Evolutionary conservation across 2,329 filamentous ascomycete genomes (phyloP).

Genomic region (Colletotrichum sublineola): DNA sequence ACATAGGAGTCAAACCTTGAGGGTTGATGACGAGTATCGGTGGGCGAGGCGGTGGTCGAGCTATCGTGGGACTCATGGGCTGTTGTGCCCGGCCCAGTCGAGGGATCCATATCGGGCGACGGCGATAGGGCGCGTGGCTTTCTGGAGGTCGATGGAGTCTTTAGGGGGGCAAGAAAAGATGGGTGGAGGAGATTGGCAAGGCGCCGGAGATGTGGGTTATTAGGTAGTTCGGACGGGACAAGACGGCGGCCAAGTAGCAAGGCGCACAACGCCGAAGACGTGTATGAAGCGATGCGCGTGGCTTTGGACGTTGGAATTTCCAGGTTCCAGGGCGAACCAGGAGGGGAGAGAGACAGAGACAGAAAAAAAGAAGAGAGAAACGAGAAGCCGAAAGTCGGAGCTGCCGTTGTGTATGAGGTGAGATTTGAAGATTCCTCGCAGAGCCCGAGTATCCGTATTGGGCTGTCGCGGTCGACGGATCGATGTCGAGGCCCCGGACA

Average conservation of each 20-base stretch:
- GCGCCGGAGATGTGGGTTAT: constrained; percentile 39
- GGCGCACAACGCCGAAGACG: constrained; percentile 10
- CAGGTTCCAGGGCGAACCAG: too few relatives aligned
- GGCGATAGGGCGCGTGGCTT: constrained; percentile 32
- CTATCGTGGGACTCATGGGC: constrained; percentile 53
- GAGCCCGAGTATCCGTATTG: constrained; percentile 14
- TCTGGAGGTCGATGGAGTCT: constrained; percentile 25
- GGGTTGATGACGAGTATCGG: constrained; percentile 61
- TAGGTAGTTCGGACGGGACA: constrained; percentile 1
- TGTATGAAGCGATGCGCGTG: constrained; percentile 4
- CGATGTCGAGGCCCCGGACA: not conserved
- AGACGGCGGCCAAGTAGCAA: constrained; percentile 17
- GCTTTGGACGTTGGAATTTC: constrained; percentile 26
- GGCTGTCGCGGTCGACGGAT: constrained; percentile 1
- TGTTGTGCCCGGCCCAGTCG: constrained; percentile 51
- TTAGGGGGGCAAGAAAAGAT: not conserved
- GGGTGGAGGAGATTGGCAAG: constrained; percentile 31
- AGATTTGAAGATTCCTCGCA: constrained; percentile 16
- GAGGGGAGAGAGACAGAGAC: not conserved
- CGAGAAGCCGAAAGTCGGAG: not conserved
- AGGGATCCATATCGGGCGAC: constrained; percentile 59
- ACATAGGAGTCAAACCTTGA: constrained; percentile 52
- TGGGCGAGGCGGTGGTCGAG: constrained; percentile 60
- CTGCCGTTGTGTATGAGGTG: not conserved
- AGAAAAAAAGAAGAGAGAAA: not conserved